Evolutionary conservation across 495 filamentous ascomycete species (phyloP).

Genomic region (Bryoglossum gracile): DNA sequence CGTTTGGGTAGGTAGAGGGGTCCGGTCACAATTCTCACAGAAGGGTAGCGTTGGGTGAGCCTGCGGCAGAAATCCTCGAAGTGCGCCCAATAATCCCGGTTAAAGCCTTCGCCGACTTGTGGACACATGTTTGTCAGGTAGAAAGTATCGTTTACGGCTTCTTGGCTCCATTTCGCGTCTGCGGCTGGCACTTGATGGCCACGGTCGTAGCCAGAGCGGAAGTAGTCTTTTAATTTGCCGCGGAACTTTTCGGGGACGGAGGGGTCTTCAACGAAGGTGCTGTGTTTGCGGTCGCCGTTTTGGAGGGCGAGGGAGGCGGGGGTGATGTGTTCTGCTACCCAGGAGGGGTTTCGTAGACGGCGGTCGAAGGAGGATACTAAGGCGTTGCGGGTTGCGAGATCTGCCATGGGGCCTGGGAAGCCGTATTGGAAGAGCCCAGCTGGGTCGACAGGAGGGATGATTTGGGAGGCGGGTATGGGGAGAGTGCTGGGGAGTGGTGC

Average conservation of each 20-base stretch:
- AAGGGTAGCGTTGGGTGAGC: conserved; percentile 73
- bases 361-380: conserved; percentile 86
- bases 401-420: conserved; percentile 84
- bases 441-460: conserved; percentile 62
- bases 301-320: conserved; percentile 67
- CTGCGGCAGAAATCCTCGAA: conserved; percentile 94
- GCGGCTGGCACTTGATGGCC: conserved; percentile 96
- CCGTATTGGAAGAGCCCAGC: conserved; percentile 92
- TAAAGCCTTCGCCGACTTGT: conserved; percentile 96
- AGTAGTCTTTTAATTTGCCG: conserved; percentile 85
- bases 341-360: conserved; percentile 82
- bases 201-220: conserved; percentile 90
- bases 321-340: conserved; percentile 98
- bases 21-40: conserved; percentile 85
- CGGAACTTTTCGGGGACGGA: conserved; percentile 79
- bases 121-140: conserved; percentile 93
- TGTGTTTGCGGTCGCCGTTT: conserved; percentile 78
- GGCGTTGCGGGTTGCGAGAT: conserved; percentile 66
- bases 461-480: conserved; percentile 29
- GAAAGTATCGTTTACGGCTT: conserved; percentile 92
- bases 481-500: conserved; percentile 20
- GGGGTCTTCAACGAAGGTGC: conserved; percentile 72
- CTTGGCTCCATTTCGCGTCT: conserved; percentile 91
- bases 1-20: conserved; percentile 83
- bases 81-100: conserved; percentile 97